These are phyloP conservation scores for Phytophthora pistaciae DNA, from an alignment of 352 stramenopile genomes.

Conservation along the genomic window DNA sequence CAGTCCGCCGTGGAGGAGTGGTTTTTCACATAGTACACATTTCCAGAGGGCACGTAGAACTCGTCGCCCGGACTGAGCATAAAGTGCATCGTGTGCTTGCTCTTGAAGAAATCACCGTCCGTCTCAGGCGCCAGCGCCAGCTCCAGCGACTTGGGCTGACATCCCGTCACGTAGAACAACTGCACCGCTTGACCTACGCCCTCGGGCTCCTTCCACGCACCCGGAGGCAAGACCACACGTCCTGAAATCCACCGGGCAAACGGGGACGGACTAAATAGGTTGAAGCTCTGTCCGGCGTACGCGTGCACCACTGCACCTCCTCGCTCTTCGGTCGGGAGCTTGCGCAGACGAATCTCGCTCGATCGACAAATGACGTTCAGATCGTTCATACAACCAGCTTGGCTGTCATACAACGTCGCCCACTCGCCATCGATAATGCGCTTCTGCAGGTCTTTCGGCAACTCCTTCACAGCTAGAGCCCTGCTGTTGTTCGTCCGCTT, in stretches of 20 bases:
- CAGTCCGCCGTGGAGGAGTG: conserved; percentile 89
- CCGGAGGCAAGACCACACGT: conserved; percentile 91
- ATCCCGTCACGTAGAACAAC: conserved; percentile 94
- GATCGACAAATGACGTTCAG: conserved; percentile 86
- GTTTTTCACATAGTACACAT: conserved; percentile 98
- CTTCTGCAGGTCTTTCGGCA: conserved; percentile 66
- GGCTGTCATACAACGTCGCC: conserved; percentile 75
- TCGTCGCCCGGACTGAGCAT: conserved; percentile 95
- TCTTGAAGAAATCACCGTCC: conserved; percentile 89
- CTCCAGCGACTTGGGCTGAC: conserved; percentile 87
- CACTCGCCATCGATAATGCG: conserved; percentile 74
- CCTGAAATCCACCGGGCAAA: conserved; percentile 93
- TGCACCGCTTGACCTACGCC: conserved; percentile 94
- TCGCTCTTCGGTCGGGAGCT: conserved; percentile 63
- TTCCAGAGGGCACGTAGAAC: conserved; percentile 97
- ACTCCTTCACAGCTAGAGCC: conserved; percentile 45
- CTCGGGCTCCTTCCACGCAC: conserved; percentile 96
- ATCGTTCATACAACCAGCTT: conserved; percentile 66
- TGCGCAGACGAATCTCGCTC: conserved; percentile 77
- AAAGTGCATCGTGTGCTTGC: conserved; percentile 93
- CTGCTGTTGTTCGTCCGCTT: conserved; percentile 49
- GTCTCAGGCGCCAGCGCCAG: conserved; percentile 74
- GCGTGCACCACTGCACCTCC: conserved; percentile 56
- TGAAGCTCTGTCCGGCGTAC: conserved; percentile 91
- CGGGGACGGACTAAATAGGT: conserved; percentile 66